Base-by-base conservation (phyloP, 2,329 filamentous ascomycete genomes). In the Simplicillium sp. region DNA sequence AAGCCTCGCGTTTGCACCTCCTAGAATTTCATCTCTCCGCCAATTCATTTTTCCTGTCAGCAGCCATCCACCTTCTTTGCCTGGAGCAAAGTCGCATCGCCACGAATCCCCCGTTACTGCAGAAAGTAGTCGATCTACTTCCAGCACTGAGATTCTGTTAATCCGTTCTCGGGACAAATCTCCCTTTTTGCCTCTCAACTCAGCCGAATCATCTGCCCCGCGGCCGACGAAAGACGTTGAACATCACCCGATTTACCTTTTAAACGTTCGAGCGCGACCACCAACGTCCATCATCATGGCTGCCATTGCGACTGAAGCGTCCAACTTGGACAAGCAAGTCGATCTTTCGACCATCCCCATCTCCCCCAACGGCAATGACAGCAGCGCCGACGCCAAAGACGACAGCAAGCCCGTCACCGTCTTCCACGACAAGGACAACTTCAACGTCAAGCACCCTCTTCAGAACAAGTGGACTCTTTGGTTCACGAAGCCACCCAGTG, bases 381-480 rank as follows among this genome's bases (percentile, higher is more conserved):
- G 71, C 46, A 64, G 66, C 53, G 58, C 65, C 45, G 62, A 69
- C 41, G 62, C 66, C 48, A 70, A 71, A 41, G 64, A 62, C 40
- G 67, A 70, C 49, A 65, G 65, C 49, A 82, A 89, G 59, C 71
- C 84, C 39, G 75, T 95, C 55, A 98, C 92, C 36, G 90, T 98
- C 53, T 98, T 98, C 71, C 89, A 98, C 62, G 88, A 97, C 68
- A 84, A 92, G 54, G 85, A 96, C 51, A 96, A 98, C 75, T 98
- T 98, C 78, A 98, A 94, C 56, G 92, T 98, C 66, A 98, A 97
- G 77, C 92, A 98, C 65, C 90, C 89, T 51, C 77, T 98, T 46
- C 89, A 94, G 77, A 85, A 96, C 73, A 84, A 86, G 61, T 98
- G 92, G 92, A 97, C 92, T 44, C 74, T 98, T 42, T 98, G 94